Evolutionary conservation across 345 rosid genomes (phyloP).

Genomic region (Clausena lansium): DNA sequence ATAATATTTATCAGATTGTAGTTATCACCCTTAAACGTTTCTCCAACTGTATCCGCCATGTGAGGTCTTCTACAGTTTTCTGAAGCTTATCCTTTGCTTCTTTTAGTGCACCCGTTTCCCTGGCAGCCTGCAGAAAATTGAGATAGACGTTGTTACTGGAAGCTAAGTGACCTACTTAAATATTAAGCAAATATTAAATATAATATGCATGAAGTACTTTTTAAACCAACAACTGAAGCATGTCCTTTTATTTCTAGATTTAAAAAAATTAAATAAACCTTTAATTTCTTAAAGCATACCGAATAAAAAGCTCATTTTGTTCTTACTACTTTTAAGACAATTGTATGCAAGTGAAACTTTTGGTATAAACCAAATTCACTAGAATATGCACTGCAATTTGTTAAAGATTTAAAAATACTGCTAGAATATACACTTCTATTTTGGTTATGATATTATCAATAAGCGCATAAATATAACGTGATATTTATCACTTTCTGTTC

Average conservation of each 20-base stretch:
- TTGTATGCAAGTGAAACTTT: background rate
- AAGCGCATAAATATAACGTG: background rate
- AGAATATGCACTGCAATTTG: background rate
- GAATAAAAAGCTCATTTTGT: background rate
- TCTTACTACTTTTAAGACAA: background rate
- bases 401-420: background rate
- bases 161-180: background rate
- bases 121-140: conserved; percentile 50
- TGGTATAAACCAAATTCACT: background rate
- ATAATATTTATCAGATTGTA: background rate
- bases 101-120: conserved; percentile 75
- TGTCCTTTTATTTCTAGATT: background rate
- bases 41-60: conserved; percentile 73
- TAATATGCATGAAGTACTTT: background rate
- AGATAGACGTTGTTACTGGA: background rate
- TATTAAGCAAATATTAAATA: background rate
- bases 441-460: background rate
- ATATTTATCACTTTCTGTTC: background rate
- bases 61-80: conserved; percentile 69
- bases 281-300: background rate
- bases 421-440: background rate
- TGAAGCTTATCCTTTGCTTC: conserved; percentile 79
- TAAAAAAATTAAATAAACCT: background rate
- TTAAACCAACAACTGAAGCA: background rate
- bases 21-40: conserved; percentile 59